Conservation (phyloP, 371 early-diverging fungal genomes). For the Apophysomyces ossiformis region DNA sequence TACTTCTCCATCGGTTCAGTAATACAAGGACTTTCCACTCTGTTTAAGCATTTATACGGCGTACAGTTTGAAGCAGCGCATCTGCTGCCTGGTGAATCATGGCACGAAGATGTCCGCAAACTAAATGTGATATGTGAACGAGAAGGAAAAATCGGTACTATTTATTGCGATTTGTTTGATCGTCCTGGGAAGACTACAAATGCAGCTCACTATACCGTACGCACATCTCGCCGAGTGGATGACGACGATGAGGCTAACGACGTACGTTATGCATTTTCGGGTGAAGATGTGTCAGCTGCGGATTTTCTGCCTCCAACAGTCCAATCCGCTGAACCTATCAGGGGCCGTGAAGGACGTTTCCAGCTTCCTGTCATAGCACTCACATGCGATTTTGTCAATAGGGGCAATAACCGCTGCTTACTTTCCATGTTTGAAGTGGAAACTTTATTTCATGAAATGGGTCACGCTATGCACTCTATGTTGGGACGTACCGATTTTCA, state of each 20-base stretch:
- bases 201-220: conserved; percentile 96
- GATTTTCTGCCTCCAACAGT: conserved; percentile 30
- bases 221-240: conserved; percentile 88
- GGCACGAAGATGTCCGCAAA: conserved; percentile 90
- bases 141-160: conserved; percentile 83
- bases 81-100: conserved; percentile 73
- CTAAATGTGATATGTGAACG: conserved; percentile 85
- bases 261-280: conserved; percentile 47
- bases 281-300: conserved; percentile 29
- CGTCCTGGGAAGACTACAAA: conserved; percentile 78
- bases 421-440: conserved; percentile 82
- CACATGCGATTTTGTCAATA: conserved; percentile 69
- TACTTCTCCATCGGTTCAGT: conserved; percentile 89
- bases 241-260: conserved; percentile 70
- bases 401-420: conserved; percentile 23
- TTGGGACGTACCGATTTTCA: conserved; percentile 93
- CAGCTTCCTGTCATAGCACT: conserved; percentile 82
- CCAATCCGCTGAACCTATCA: conserved; percentile 33
- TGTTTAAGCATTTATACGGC: conserved; percentile 87
- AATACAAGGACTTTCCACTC: conserved; percentile 82
- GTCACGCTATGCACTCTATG: conserved; percentile 98
- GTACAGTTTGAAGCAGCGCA: conserved; percentile 74
- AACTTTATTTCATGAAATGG: conserved; percentile 98
- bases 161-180: conserved; percentile 91
- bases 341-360: conserved; percentile 54